Percentiles rank a stretch among this genome's conserved stretches.
These are phyloP conservation scores for Ciborinia camelliae DNA, from an alignment of 2,329 filamentous ascomycete species.

Conservation along the genomic window DNA sequence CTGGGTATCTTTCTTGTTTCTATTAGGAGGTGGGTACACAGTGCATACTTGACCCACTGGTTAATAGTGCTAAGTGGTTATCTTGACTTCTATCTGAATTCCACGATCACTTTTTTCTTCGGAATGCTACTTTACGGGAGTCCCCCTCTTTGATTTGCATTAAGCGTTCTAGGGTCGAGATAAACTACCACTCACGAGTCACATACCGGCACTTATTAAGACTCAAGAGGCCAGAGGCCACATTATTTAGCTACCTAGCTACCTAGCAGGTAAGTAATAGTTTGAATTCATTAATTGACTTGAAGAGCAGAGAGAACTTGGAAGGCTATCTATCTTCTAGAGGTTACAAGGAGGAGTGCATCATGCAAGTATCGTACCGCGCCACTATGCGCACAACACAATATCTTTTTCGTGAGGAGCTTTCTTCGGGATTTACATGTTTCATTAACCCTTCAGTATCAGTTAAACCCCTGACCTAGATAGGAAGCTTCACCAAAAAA, in stretches of 20 bases:
- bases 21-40: too few species aligned
- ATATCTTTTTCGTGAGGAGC: conserved; percentile 10
- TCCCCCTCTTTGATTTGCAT: not conserved
- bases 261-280: conserved; percentile 5
- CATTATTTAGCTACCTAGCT: not conserved
- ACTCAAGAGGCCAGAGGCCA: not conserved
- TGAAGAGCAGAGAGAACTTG: not conserved
- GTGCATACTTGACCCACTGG: too few species aligned
- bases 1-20: too few species aligned
- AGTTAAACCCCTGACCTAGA: conserved; percentile 1
- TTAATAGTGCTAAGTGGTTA: not conserved
- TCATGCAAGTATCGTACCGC: conserved; percentile 4
- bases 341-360: conserved; percentile 1
- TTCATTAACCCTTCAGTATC: conserved; percentile 2
- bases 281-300: not conserved
- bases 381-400: conserved; percentile 8
- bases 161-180: conserved; percentile 1
- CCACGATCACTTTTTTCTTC: conserved; percentile 1
- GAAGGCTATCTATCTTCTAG: not conserved
- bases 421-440: conserved; percentile 5
- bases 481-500: not conserved
- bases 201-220: not conserved
- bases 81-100: not conserved
- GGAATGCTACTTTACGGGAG: not conserved
- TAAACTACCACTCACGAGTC: not conserved